phyloP scores from a whole-genome alignment of 1,139 yeast species.

The Hansenula sp. region DNA sequence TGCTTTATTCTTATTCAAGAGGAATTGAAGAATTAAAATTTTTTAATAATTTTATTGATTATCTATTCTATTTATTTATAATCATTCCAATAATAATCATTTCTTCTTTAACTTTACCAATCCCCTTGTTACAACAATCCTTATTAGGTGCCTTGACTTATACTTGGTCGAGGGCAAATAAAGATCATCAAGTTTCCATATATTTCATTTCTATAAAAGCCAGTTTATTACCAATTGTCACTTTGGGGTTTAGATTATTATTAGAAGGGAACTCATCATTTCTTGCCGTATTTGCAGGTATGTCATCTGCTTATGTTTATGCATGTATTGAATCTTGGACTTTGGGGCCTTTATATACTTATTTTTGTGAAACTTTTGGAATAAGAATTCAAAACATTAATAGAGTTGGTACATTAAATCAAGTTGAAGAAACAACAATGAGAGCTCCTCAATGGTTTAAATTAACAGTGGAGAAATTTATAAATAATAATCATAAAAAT shows the following conservation, averaged over 20 bases:
- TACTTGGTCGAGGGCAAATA: conserved; percentile 55
- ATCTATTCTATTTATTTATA: conserved; percentile 48
- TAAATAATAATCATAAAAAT: conserved; percentile 2
- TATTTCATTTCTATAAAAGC: conserved; percentile 55
- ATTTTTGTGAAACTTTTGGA: conserved; percentile 22
- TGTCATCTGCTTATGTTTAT: conserved; percentile 52
- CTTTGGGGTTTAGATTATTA: conserved; percentile 44
- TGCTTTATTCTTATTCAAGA: conserved; percentile 53
- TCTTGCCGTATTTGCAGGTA: conserved; percentile 43
- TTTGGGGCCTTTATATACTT: conserved; percentile 39
- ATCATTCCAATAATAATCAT: conserved; percentile 43
- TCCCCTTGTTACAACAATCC: conserved; percentile 8
- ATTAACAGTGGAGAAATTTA: conserved; percentile 8
- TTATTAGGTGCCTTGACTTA: conserved; percentile 48
- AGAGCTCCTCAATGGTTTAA: conserved; percentile 31
- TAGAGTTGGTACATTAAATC: conserved; percentile 29
- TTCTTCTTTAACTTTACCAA: conserved; percentile 26
- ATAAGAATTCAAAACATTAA: conserved; percentile 24
- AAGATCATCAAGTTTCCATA: conserved; percentile 47
- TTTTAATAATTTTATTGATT: conserved; percentile 50
- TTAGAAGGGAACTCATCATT: conserved; percentile 38
- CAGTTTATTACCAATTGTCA: conserved; percentile 54
- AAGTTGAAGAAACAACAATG: conserved; percentile 29
- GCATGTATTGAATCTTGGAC: conserved; percentile 58
- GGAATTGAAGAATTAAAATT: conserved; percentile 56